phyloP scores from a whole-genome alignment of 2,329 filamentous ascomycete genomes.

The Rhynchosporium agropyri region DNA sequence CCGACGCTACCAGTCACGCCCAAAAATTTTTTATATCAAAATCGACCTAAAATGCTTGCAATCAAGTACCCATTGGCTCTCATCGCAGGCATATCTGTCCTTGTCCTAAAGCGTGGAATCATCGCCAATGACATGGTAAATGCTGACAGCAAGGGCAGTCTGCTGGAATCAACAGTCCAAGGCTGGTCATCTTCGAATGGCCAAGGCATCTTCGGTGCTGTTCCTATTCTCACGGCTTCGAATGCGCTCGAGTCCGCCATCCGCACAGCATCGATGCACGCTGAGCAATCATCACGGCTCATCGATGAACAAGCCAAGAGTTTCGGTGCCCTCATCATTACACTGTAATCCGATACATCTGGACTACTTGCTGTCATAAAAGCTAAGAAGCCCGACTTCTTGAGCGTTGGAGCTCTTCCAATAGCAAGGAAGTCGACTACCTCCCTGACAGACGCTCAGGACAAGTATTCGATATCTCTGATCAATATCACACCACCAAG shows the following conservation, averaged over 20 bases:
- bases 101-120: background rate
- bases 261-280: conserved; percentile 6
- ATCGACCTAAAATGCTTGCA: background rate
- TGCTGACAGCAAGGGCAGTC: conserved; percentile 9
- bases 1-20: background rate
- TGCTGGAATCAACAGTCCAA: conserved; percentile 2
- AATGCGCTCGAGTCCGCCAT: conserved; percentile 2
- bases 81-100: background rate
- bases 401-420: conserved; percentile 8
- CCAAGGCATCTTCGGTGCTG: conserved; percentile 9
- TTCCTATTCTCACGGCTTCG: conserved; percentile 16
- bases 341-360: conserved; percentile 7
- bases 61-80: conserved; percentile 4
- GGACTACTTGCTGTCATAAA: conserved; percentile 15
- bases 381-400: conserved; percentile 17
- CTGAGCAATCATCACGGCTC: conserved; percentile 8
- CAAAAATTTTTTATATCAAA: background rate
- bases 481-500: conserved; percentile 14
- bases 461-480: conserved; percentile 8
- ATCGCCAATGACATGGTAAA: conserved; percentile 2
- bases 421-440: conserved; percentile 10
- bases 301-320: conserved; percentile 10
- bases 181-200: conserved; percentile 12
- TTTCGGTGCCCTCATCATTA: conserved; percentile 4
- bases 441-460: background rate